These are phyloP conservation scores for Botryosphaeria agaves DNA, from an alignment of 2,329 filamentous ascomycete species.

Conservation along the genomic window DNA sequence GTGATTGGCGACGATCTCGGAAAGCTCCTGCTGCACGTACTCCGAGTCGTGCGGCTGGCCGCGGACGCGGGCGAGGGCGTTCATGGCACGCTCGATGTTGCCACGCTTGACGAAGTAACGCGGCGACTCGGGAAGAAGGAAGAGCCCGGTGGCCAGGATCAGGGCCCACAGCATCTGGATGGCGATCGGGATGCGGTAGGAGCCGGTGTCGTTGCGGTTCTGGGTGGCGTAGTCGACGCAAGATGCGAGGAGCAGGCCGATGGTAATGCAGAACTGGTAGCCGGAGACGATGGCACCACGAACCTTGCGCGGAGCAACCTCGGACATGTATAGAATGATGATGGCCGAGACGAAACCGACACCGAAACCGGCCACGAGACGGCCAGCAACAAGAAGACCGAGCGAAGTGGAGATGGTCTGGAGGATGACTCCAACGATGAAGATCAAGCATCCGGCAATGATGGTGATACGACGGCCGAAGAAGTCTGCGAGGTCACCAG, in stretches of 20 bases:
- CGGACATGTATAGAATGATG: conserved; percentile 76
- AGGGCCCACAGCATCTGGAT: conserved; percentile 70
- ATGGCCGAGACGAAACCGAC: conserved; percentile 68
- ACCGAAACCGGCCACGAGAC: conserved; percentile 59
- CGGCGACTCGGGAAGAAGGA: conserved; percentile 70
- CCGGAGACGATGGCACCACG: conserved; percentile 65
- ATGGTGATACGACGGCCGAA: conserved; percentile 58
- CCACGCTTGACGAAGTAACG: conserved; percentile 74
- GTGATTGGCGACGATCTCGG: conserved; percentile 79
- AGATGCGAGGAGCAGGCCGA: conserved; percentile 57
- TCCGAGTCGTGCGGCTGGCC: conserved; percentile 56
- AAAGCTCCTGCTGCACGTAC: conserved; percentile 61
- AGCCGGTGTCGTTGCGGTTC: conserved; percentile 40
- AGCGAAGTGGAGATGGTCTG: conserved; percentile 42
- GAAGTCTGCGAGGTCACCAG: conserved; percentile 59
- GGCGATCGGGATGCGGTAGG: conserved; percentile 66
- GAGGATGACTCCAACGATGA: conserved; percentile 48
- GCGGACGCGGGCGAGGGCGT: conserved; percentile 48
- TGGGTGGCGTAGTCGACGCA: conserved; percentile 58
- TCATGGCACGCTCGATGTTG: conserved; percentile 44
- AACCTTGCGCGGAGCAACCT: conserved; percentile 58
- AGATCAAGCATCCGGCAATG: conserved; percentile 52
- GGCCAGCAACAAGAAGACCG: conserved; percentile 51
- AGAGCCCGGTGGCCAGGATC: conserved; percentile 53
- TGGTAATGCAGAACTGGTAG: conserved; percentile 71